Base-by-base conservation (phyloP, 2,329 filamentous ascomycete genomes). In the Alternaria brassicae region DNA sequence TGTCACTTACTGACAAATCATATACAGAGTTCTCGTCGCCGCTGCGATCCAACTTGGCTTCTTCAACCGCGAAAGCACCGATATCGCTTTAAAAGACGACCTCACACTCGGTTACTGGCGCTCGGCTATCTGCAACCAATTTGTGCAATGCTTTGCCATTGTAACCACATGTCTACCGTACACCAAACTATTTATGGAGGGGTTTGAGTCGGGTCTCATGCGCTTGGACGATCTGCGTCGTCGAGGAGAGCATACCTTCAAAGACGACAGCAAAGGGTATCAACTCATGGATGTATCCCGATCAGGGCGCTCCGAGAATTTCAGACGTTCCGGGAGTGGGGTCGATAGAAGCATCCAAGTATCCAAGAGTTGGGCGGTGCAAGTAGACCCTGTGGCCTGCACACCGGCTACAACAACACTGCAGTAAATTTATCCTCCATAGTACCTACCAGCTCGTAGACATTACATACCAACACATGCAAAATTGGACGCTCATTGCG, bases 141-240 rank as follows among this genome's bases (percentile, higher is more conserved):
- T 67, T 8, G 57, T 74, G 4, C 68, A 69, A 42, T 64, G 67
- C 15, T 59, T 74, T 32, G 65, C 65, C 4, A 71, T 74, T 13
- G 52, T 71, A 6, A 73, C 72, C 13, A 69, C 69, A 8, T 72
- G 68, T 49, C 61, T 74, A 15, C 68, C 71, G 1, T 74, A 72
- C 55, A 66, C 69, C 25, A 73, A 70, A 30, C 60, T 71, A 2
- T 71, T 74, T 45, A 66, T 75, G 63, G 64, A 73, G 34, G 66
- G 67, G 3, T 63, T 73, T n/a, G 72, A 73, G 21, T 69, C 65
- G 3, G 69, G 69, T 3, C 54, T 70, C 0, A 62, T 73, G 19
- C 65, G 70, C 6, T 52, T 69, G 3, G 68, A 72, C 37, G 68
- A 71, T 19, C 30, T 55, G 21, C 60, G 65, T 10, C 52, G 65